A percentile compares a stretch with the other conserved stretches of the same genome.
These are phyloP conservation scores for Cladosporium sp. DNA, from an alignment of 2,329 filamentous ascomycete genomes.

Conservation along the genomic window DNA sequence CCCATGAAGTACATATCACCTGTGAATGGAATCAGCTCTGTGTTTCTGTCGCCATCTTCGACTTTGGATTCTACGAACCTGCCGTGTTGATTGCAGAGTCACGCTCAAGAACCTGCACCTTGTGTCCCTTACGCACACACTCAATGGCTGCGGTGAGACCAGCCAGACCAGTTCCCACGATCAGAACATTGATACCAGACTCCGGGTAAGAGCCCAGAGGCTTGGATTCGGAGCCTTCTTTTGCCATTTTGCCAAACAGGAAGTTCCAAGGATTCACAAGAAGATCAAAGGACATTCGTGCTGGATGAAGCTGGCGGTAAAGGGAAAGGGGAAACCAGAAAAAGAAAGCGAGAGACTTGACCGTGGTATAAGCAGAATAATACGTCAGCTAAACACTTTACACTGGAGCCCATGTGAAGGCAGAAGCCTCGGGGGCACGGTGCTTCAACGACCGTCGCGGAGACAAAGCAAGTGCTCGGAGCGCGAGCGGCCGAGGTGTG, in stretches of 20 bases:
- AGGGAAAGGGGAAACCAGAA: background rate
- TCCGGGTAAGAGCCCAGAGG: constrained; percentile 50
- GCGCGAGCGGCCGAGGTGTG: constrained; percentile 5
- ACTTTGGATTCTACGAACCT: constrained; percentile 33
- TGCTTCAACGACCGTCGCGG: background rate
- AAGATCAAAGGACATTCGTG: constrained; percentile 6
- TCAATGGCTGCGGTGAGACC: constrained; percentile 30
- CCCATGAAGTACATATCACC: constrained; percentile 61
- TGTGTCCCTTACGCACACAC: constrained; percentile 31
- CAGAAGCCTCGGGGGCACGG: background rate
- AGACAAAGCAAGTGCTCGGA: constrained; percentile 2
- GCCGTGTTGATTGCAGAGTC: constrained; percentile 49
- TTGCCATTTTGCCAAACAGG: constrained; percentile 30
- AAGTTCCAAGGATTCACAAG: constrained; percentile 9
- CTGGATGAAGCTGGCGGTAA: background rate
- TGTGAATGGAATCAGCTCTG: constrained; percentile 19
- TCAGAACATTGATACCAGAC: constrained; percentile 29
- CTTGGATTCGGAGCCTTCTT: constrained; percentile 33
- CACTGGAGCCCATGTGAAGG: background rate
- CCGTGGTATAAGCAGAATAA: constrained; percentile 4
- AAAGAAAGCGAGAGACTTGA: background rate
- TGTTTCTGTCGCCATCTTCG: too few relatives aligned
- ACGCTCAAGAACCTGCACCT: constrained; percentile 28
- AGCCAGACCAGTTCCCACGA: constrained; percentile 30
- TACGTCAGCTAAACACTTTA: constrained; percentile 10